Evolutionary conservation across 139 green algal species (phyloP), one percentile per base, ranked within the genome.

Genomic region (Trebouxia sp.): DNA sequence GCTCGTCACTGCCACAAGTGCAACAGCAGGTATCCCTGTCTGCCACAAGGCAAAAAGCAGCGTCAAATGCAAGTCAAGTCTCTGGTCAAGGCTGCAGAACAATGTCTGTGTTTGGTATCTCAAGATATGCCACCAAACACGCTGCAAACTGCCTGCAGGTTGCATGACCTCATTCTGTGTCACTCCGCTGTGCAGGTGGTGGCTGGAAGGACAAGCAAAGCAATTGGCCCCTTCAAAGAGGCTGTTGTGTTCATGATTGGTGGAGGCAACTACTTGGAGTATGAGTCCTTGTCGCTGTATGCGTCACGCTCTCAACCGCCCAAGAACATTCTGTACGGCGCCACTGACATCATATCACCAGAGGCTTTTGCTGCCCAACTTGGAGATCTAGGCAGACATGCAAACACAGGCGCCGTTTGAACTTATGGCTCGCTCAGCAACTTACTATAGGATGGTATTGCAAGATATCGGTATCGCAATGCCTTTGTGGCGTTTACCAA

Each of bases 161-260:
- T n/a, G n/a, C n/a, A n/a, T n/a, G n/a, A n/a, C n/a, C n/a, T n/a
- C n/a, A n/a, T n/a, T n/a, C n/a, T n/a, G n/a, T n/a, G n/a, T n/a
- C n/a, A n/a, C n/a, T n/a, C n/a, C n/a, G n/a, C 6, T 74, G 48
- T 56, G 37, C 82, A 89, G 76, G 86, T 85, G 20, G 75, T 85
- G 4, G 56, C 81, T 15, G 87, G 91, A 3, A 75, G 83, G 0
- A 75, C 80, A 26, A 79, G 51, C 39, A 67, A 78, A 62, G 85
- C 87, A 12, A 84, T 81, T 62, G 88, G 88, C 11, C 86, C 92
- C 26, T 95, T 93, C 84, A 86, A 87, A 72, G 95, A 99, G 41
- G 92, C 90, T 3, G 89, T 99, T 11, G 95, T 98, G 38, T 99
- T 99, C 84, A 94, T 99, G 88, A 94, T 99, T 39, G 97, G 97